Evolutionary conservation across 169 alveolate genomes (phyloP).

Genomic region (Perkinsus marinus): DNA sequence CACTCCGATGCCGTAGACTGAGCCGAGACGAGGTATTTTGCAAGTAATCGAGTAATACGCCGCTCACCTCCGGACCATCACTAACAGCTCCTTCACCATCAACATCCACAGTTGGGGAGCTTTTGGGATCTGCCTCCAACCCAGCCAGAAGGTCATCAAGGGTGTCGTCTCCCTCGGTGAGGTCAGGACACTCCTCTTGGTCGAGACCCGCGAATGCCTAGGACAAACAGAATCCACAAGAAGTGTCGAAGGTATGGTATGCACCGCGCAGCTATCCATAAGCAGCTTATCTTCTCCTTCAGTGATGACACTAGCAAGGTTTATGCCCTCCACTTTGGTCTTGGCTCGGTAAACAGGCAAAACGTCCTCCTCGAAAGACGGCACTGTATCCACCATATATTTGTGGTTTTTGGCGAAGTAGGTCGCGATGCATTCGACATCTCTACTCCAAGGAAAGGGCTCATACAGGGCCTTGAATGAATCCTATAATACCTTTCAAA

Average conservation of each 20-base stretch:
- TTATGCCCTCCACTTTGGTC: background rate
- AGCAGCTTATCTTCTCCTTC: background rate
- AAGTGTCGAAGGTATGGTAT: background rate
- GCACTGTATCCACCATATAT: background rate
- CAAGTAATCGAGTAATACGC: background rate
- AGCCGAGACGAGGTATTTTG: too few relatives aligned
- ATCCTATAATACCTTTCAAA: slow-evolving; percentile 37
- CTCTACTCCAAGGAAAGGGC: slow-evolving; percentile 35
- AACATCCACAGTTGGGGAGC: background rate
- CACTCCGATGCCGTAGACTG: background rate
- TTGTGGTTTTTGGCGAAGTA: slow-evolving; percentile 63
- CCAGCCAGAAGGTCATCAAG: background rate
- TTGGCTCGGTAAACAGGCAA: background rate
- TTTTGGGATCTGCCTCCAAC: background rate
- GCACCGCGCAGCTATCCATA: background rate
- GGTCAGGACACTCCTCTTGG: background rate
- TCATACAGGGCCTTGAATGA: background rate
- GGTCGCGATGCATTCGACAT: slow-evolving; percentile 74
- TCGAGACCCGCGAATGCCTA: background rate
- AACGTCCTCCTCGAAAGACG: background rate
- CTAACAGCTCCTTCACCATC: background rate
- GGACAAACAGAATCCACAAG: too few relatives aligned
- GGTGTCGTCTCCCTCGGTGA: background rate
- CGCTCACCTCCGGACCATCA: background rate
- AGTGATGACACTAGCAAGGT: background rate